A percentile compares a stretch with the other conserved stretches of the same genome.
phyloP scores from a whole-genome alignment of 306 rosid species.

The Geum urbanum region DNA sequence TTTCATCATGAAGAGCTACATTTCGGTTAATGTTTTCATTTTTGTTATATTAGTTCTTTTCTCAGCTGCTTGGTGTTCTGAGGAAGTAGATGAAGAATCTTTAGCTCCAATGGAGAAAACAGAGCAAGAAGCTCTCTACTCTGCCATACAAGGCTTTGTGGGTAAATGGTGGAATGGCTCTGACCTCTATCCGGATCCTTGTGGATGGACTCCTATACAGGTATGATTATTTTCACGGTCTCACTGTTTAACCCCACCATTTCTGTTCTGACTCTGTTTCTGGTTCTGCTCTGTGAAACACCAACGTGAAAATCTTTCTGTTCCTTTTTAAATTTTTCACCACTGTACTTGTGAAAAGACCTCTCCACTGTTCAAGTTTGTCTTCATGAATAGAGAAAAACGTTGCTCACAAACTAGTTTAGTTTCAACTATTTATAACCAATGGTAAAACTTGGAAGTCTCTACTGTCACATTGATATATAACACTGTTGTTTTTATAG shows the following conservation, averaged over 20 bases:
- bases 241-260: background rate
- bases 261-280: background rate
- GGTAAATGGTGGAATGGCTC: slow-evolving; percentile 96
- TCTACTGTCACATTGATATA: background rate
- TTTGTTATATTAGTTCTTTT: slow-evolving; percentile 33
- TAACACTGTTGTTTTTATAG: too few species aligned
- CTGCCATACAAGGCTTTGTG: slow-evolving; percentile 86
- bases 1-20: slow-evolving; percentile 35
- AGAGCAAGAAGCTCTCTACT: slow-evolving; percentile 66
- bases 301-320: slow-evolving; percentile 1
- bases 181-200: slow-evolving; percentile 95
- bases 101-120: slow-evolving; percentile 75
- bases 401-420: too few species aligned
- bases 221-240: slow-evolving; percentile 26
- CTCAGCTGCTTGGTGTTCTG: slow-evolving; percentile 40
- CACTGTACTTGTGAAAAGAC: slow-evolving; percentile 13
- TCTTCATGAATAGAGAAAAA: background rate
- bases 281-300: background rate
- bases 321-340: slow-evolving; percentile 5
- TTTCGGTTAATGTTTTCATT: slow-evolving; percentile 11
- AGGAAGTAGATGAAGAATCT: slow-evolving; percentile 35
- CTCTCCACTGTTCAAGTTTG: background rate
- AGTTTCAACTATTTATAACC: background rate
- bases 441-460: background rate
- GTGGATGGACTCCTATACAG: slow-evolving; percentile 98